Evolutionary conservation across 139 green algal species (phyloP), one percentile per base, ranked within the genome.

Genomic region (Closterium sp.): DNA sequence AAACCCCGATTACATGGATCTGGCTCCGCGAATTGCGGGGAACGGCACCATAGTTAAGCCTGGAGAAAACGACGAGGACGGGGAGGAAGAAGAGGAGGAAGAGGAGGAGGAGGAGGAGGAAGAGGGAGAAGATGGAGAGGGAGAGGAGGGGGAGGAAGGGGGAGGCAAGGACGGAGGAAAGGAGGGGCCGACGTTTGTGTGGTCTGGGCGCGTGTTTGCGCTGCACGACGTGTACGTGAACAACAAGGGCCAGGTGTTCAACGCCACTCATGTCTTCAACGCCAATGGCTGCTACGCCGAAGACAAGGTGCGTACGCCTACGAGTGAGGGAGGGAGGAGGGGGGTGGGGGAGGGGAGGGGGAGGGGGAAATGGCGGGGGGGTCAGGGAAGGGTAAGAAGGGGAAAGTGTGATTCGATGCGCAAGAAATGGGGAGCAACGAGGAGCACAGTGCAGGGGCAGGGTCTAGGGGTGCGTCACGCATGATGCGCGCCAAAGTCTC

Each of bases 151-250:
- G 12, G 12, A 76, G 55, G 55, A 76, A 76, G 55, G 55, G 55
- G 55, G 55, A 76, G 55, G 55, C 10, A 19, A 19, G 55, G 7
- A 19, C 23, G 10, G 55, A 25, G 55, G 55, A 3, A 12, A 25
- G 16, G 55, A 19, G 55, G 55, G 55, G 55, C 55, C 55, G 16
- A 12, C 55, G 31, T 28, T 86, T 21, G 83, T 32, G n/a, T 86
- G 83, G 83, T 32, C 83, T 2, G 33, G 23, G 32, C 87, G 64
- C 16, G 35, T 90, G 19, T 84, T 85, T 84, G 87, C 64, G 87
- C 35, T 90, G 35, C 34, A 84, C 64, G 35, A 90, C 81, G 87
- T 90, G 31, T 90, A 90, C 21, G 81, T 90, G 87, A 90, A 90
- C 35, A 36, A 83, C 33, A 90, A 34, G 87, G 87, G 87, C 10